Evolutionary conservation across 2,329 filamentous ascomycete genomes (phyloP).

Genomic region (Aspergillus candidus): DNA sequence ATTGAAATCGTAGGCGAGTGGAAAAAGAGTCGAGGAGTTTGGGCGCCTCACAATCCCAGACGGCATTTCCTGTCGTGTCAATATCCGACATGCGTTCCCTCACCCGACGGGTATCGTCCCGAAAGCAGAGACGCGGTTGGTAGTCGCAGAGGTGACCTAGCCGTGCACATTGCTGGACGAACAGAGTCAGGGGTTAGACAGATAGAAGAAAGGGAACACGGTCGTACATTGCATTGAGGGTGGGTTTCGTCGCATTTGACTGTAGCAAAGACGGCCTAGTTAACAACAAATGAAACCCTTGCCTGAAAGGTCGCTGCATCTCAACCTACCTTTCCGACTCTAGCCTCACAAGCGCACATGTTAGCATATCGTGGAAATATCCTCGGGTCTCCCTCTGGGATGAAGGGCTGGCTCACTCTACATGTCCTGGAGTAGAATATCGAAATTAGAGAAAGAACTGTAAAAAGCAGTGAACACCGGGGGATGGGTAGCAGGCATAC

Average conservation of each 20-base stretch:
- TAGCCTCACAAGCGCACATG: conserved; percentile 13
- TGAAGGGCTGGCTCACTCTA: conserved; percentile 29
- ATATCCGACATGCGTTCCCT: conserved; percentile 49
- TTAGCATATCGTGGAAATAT: conserved; percentile 7
- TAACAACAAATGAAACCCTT: neutral
- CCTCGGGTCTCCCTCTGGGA: no score
- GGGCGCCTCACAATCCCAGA: conserved; percentile 51
- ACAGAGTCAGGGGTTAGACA: conserved; percentile 6
- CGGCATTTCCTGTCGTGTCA: conserved; percentile 44
- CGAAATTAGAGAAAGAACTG: conserved; percentile 7
- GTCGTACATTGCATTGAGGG: conserved; percentile 49
- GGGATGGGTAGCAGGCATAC: conserved; percentile 25
- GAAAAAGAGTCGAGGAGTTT: conserved; percentile 3
- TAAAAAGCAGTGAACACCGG: neutral
- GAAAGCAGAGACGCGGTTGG: conserved; percentile 50
- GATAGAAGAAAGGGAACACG: conserved; percentile 6
- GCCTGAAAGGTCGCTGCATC: neutral
- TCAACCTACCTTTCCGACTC: conserved; percentile 37
- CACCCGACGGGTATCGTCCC: conserved; percentile 48
- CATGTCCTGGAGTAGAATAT: conserved; percentile 32
- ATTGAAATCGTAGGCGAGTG: conserved; percentile 1
- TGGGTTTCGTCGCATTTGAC: conserved; percentile 54
- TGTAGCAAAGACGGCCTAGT: conserved; percentile 8
- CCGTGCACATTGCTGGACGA: conserved; percentile 47
- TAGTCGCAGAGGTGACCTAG: conserved; percentile 55